These are phyloP conservation scores for Penicillium cinerascens DNA, from an alignment of 495 filamentous ascomycete species.

Conservation along the genomic window DNA sequence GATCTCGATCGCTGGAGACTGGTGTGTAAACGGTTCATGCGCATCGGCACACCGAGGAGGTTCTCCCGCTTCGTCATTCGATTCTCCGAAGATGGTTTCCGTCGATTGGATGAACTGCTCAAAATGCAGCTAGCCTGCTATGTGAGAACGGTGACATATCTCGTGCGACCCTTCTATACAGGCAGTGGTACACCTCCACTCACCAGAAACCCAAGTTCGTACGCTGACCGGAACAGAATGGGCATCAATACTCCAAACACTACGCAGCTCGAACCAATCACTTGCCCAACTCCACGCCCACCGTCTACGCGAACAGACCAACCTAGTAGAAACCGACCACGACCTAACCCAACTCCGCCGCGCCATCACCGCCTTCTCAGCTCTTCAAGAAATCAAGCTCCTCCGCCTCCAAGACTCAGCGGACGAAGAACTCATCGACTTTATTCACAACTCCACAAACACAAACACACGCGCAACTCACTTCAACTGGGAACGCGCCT, in stretches of 20 bases:
- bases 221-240: constrained; percentile 34
- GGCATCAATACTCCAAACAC: constrained; percentile 21
- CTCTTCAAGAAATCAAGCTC: constrained; percentile 63
- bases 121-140: constrained; percentile 55
- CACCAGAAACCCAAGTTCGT: not conserved
- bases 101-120: constrained; percentile 48
- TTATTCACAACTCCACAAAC: constrained; percentile 27
- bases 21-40: constrained; percentile 59
- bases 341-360: constrained; percentile 45
- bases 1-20: constrained; percentile 53
- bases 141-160: constrained; percentile 67
- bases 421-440: constrained; percentile 49
- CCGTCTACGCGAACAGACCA: constrained; percentile 34
- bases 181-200: constrained; percentile 35
- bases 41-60: constrained; percentile 56
- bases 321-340: constrained; percentile 22
- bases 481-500: constrained; percentile 62
- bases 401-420: constrained; percentile 59
- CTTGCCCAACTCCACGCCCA: constrained; percentile 28
- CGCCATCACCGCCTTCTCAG: constrained; percentile 55
- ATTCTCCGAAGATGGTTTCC: constrained; percentile 57
- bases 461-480: constrained; percentile 17
- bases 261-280: constrained; percentile 16
- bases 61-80: constrained; percentile 58
- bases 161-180: constrained; percentile 67